Evolutionary conservation across 352 stramenopile genomes (phyloP), one percentile per base, ranked within the genome.

Genomic region (Pythium folliculosum): DNA sequence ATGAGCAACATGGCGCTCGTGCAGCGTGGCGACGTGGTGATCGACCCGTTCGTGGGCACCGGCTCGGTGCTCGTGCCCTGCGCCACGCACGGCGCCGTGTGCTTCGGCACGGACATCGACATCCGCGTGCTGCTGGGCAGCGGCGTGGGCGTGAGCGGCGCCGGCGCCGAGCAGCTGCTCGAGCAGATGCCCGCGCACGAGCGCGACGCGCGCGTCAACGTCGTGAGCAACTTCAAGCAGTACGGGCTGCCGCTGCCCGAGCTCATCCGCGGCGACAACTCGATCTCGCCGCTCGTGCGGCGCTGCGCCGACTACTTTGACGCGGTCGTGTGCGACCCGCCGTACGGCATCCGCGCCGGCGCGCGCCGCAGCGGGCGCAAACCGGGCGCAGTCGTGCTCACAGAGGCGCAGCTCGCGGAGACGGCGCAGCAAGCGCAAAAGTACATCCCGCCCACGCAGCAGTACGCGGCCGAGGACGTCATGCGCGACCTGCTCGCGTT

Each of bases 11-110:
- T 91, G 82, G 86, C 80, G 43, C 70, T 94, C 21, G 81, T 91
- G n/a, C 76, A 79, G 61, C 70, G 71, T 6, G 75, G 81, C 30
- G 86, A 92, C 37, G 69, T 97, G 25, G 90, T 97, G 8, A 95
- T 98, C 65, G 97, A 99, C 82, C 97, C 96, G 21, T 99, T 99
- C 75, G 96, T 98, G 5, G 97, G 97, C 37, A 99, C 97, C 12
- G 97, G 96, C 4, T 97, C 86, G n/a, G 97, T 99, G 52, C 79
- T 99, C 23, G 88, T 99, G 38, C 91, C 95, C 7, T 97, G 92
- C 53, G 92, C 91, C 58, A 88, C 97, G 8, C 88, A 97, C 47
- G 97, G 97, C 32, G 95, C 88, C 2, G 83, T 97, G 67, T 98
- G 92, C 72, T 88, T 98, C 40, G 97, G 97, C 35, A 98, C 93